These are phyloP conservation scores for Apium graveolens DNA, from an alignment of 129 eudicot species.

Conservation along the genomic window DNA sequence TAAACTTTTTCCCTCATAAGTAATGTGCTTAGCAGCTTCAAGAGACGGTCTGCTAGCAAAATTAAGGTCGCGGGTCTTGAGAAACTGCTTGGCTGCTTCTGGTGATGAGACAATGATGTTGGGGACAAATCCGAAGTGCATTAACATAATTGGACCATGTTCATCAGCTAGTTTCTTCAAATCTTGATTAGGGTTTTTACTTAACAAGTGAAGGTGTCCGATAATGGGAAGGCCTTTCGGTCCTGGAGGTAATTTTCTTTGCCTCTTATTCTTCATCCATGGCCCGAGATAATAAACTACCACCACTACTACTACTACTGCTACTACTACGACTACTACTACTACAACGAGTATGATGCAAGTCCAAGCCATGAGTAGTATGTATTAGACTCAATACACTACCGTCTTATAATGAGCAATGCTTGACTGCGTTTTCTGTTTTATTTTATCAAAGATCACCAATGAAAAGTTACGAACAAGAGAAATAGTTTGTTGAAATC, in stretches of 20 bases:
- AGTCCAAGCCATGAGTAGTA: background rate
- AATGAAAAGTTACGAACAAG: too few relatives aligned
- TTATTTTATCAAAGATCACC: too few relatives aligned
- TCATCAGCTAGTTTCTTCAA: conserved; percentile 21
- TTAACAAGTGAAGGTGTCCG: conserved; percentile 41
- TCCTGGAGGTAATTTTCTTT: conserved; percentile 28
- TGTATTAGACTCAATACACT: background rate
- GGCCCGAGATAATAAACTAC: background rate
- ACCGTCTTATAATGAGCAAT: background rate
- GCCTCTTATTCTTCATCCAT: background rate
- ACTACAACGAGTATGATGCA: background rate
- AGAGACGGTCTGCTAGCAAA: conserved; percentile 27
- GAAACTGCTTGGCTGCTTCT: conserved; percentile 22
- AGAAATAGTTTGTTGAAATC: too few relatives aligned
- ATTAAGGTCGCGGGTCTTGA: conserved; percentile 26
- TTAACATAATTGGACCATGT: conserved; percentile 43
- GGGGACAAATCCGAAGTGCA: conserved; percentile 26
- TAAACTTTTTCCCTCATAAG: conserved; percentile 15
- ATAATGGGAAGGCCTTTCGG: conserved; percentile 29
- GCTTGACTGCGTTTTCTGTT: too few relatives aligned
- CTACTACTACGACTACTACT: background rate
- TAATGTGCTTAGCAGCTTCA: conserved; percentile 21
- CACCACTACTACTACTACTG: background rate
- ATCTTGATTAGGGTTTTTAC: conserved; percentile 30
- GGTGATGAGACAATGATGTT: conserved; percentile 35